phyloP scores from a whole-genome alignment of 805 yeast genomes.

The Scheffersomyces spartinae region DNA sequence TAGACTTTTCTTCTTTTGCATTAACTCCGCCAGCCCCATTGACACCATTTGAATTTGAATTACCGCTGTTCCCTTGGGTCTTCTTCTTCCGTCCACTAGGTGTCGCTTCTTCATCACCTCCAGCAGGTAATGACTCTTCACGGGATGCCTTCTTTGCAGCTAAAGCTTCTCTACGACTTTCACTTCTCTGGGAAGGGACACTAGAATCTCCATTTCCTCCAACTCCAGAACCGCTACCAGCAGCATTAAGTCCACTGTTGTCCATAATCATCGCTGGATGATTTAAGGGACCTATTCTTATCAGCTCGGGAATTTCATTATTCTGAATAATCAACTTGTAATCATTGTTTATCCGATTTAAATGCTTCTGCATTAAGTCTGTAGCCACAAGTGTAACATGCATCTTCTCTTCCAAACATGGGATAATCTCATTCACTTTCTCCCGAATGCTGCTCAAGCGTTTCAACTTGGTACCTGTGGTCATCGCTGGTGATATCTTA shows the following conservation, averaged over 20 bases:
- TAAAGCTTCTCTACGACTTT: slow-evolving; percentile 81
- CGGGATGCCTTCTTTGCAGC: slow-evolving; percentile 71
- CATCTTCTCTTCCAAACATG: slow-evolving; percentile 93
- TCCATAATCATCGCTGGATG: slow-evolving; percentile 85
- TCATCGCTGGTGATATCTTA: slow-evolving; percentile 21
- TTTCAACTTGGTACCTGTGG: slow-evolving; percentile 14
- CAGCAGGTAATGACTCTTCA: too few relatives aligned
- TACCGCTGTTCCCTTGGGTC: too few relatives aligned
- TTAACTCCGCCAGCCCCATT: neutral
- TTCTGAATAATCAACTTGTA: slow-evolving; percentile 60
- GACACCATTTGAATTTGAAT: neutral
- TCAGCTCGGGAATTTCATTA: slow-evolving; percentile 70
- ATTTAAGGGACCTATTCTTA: slow-evolving; percentile 67
- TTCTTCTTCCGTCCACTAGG: too few relatives aligned
- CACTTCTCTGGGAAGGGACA: slow-evolving; percentile 69
- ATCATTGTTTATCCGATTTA: slow-evolving; percentile 68
- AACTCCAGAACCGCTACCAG: too few relatives aligned
- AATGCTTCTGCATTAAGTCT: slow-evolving; percentile 59
- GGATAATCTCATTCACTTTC: slow-evolving; percentile 59
- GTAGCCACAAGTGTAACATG: slow-evolving; percentile 90
- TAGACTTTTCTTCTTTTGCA: too few relatives aligned
- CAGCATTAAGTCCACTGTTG: slow-evolving; percentile 34
- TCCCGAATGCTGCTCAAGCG: slow-evolving; percentile 30
- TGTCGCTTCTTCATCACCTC: too few relatives aligned
- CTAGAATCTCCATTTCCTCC: slow-evolving; percentile 35